Percentiles rank a stretch among this genome's conserved stretches.
Evolutionary conservation across 495 filamentous ascomycete genomes (phyloP).

Genomic region (Rostrohypoxylon terebratum): DNA sequence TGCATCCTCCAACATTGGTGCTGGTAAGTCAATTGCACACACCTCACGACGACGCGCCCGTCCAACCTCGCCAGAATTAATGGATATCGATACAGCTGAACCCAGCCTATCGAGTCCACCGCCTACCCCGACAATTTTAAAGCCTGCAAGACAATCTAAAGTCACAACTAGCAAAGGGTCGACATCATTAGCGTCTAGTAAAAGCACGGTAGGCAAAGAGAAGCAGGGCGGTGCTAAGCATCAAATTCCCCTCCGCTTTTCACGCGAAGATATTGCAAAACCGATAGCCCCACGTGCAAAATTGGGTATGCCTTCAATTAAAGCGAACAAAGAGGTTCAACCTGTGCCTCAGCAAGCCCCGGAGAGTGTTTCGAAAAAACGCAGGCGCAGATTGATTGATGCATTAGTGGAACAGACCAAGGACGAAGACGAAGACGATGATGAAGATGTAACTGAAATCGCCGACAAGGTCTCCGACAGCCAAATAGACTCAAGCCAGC

Average conservation of each 20-base stretch:
- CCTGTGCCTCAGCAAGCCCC: conserved; percentile 22
- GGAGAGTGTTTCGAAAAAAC: conserved; percentile 36
- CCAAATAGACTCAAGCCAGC: conserved; percentile 28
- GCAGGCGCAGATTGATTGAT: conserved; percentile 67
- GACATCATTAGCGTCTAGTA: conserved; percentile 5
- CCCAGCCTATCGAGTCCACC: conserved; percentile 47
- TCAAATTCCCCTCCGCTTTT: conserved; percentile 56
- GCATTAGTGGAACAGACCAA: conserved; percentile 60
- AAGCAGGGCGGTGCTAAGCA: conserved; percentile 37
- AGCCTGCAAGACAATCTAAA: conserved; percentile 27
- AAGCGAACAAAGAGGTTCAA: conserved; percentile 15
- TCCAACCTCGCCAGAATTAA: conserved; percentile 24
- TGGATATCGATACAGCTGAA: conserved; percentile 32
- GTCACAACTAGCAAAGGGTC: not conserved
- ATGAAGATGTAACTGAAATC: conserved; percentile 18
- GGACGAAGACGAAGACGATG: conserved; percentile 24
- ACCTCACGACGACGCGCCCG: conserved; percentile 24
- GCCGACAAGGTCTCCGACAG: conserved; percentile 26
- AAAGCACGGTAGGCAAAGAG: not conserved
- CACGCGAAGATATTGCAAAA: conserved; percentile 26
- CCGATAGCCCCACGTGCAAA: not conserved
- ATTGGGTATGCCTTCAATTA: not conserved
- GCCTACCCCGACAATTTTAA: conserved; percentile 44
- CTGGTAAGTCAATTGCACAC: not conserved
- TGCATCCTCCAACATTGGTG: not conserved